Conservation (phyloP, 306 rosid species). For the Cajanus cajan region DNA sequence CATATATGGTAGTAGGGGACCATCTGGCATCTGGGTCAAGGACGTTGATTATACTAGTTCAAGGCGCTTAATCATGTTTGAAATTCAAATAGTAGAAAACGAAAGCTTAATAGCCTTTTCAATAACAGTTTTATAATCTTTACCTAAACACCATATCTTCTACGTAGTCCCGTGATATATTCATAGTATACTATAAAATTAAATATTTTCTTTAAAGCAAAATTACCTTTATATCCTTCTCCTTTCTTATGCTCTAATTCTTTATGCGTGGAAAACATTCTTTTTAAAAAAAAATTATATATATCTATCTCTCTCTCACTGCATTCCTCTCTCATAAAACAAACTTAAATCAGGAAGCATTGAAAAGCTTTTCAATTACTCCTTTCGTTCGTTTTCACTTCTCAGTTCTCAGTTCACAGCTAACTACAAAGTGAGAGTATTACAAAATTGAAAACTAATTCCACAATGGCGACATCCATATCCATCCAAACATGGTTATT, state of each 20-base stretch:
- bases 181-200: no score
- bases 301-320: no score
- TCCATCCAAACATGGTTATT: neutral
- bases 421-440: neutral
- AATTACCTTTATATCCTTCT: no score
- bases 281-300: no score
- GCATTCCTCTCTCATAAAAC: neutral
- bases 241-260: no score
- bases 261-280: no score
- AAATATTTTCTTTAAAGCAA: no score
- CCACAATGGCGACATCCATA: no score
- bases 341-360: slow-evolving; percentile 3
- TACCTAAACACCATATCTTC: slow-evolving; percentile 42
- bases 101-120: slow-evolving; percentile 35
- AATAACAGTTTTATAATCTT: slow-evolving; percentile 27
- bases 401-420: neutral
- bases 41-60: neutral
- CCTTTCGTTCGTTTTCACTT: neutral
- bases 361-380: slow-evolving; percentile 5
- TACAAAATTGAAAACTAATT: no score
- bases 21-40: neutral
- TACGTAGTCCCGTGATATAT: slow-evolving; percentile 27
- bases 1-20: slow-evolving; percentile 40
- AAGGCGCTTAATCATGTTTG: slow-evolving; percentile 42
- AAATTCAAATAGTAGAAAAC: slow-evolving; percentile 41